A percentile compares a stretch with the other conserved stretches of the same genome.
phyloP scores from a whole-genome alignment of 2,329 filamentous ascomycete genomes.

The Macrophomina phaseolina region DNA sequence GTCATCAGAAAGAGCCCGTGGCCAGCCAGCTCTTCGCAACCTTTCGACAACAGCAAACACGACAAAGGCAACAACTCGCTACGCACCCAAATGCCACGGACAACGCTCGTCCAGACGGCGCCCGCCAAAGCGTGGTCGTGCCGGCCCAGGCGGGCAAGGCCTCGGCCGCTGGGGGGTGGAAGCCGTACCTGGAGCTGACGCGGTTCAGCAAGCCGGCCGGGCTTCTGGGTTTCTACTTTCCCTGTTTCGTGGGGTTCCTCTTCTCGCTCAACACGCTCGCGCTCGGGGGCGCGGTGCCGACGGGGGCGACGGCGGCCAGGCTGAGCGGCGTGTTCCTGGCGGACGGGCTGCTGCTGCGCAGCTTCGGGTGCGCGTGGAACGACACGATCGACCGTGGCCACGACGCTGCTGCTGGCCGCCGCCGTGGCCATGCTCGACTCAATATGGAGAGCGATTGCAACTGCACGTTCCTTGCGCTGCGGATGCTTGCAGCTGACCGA shows the following conservation, averaged over 20 bases:
- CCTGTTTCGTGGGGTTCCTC: conserved; percentile 10
- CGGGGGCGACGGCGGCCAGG: neutral
- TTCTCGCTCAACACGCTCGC: neutral
- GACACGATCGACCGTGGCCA: conserved; percentile 58
- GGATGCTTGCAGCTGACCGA: neutral
- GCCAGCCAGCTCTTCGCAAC: too few relatives aligned
- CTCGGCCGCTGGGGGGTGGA: neutral
- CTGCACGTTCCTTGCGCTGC: neutral
- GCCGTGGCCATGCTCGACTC: too few relatives aligned
- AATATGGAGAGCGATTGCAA: neutral
- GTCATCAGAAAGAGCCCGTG: too few relatives aligned
- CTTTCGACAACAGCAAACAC: too few relatives aligned
- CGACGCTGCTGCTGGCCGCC: conserved; percentile 44
- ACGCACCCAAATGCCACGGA: neutral
- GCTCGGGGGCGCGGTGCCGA: neutral
- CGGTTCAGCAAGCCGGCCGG: conserved; percentile 11
- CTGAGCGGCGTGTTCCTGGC: conserved; percentile 1
- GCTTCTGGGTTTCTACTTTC: conserved; percentile 19
- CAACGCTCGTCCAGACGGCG: neutral
- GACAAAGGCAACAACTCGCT: too few relatives aligned
- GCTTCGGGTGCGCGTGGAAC: conserved; percentile 58
- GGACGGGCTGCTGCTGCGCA: conserved; percentile 5
- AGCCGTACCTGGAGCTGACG: conserved; percentile 17
- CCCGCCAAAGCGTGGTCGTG: neutral
- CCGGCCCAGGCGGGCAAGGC: neutral